These are phyloP conservation scores for Crataegus laevigata DNA, from an alignment of 306 rosid genomes.

Conservation along the genomic window DNA sequence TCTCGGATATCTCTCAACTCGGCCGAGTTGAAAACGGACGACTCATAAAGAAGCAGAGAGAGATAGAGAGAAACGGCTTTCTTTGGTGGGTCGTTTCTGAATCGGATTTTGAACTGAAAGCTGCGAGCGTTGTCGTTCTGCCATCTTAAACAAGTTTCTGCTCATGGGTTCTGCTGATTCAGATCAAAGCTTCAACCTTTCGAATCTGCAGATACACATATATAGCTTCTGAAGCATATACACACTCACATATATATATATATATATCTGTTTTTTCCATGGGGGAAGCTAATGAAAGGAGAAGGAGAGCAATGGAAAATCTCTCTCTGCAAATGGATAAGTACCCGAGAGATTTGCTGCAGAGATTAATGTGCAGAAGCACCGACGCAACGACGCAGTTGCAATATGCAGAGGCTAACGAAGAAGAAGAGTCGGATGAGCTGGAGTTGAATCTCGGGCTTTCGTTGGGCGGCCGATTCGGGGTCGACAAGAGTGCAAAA, in stretches of 20 bases:
- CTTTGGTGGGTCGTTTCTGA: slow-evolving; percentile 14
- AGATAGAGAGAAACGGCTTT: slow-evolving; percentile 5
- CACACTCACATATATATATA: no score
- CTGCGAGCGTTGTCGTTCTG: slow-evolving; percentile 2
- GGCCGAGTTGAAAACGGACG: neutral
- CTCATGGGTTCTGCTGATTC: slow-evolving; percentile 29
- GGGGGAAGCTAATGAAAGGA: slow-evolving; percentile 44
- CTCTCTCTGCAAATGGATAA: slow-evolving; percentile 38
- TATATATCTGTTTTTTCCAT: slow-evolving; percentile 4
- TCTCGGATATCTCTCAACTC: neutral
- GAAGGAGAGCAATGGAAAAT: slow-evolving; percentile 34
- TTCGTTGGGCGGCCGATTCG: slow-evolving; percentile 85
- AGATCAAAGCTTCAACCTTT: slow-evolving; percentile 2
- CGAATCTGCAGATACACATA: neutral
- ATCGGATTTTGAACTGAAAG: slow-evolving; percentile 12
- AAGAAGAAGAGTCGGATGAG: slow-evolving; percentile 38
- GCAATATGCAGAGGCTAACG: slow-evolving; percentile 2
- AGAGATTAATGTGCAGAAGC: slow-evolving; percentile 40
- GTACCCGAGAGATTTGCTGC: slow-evolving; percentile 79
- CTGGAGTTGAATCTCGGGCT: slow-evolving; percentile 86
- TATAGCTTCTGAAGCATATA: slow-evolving; percentile 11
- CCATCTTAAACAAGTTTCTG: slow-evolving; percentile 5
- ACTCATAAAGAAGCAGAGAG: neutral
- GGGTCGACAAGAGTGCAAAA: slow-evolving; percentile 58
- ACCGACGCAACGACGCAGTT: slow-evolving; percentile 9